These are phyloP conservation scores for Pestalotiopsis fici DNA, from an alignment of 2,329 filamentous ascomycete genomes.

Conservation along the genomic window DNA sequence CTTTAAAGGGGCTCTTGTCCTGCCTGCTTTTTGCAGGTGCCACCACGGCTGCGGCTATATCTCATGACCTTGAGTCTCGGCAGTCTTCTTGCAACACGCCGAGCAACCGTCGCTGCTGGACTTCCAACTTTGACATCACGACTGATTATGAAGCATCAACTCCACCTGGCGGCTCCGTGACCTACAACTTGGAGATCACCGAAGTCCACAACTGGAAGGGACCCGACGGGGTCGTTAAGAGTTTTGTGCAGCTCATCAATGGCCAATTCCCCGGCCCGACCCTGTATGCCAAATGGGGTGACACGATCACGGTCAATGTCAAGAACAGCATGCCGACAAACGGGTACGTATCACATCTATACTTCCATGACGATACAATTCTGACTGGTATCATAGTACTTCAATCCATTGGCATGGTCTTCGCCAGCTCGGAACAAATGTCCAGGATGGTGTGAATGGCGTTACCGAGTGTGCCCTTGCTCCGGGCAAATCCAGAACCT, in stretches of 20 bases:
- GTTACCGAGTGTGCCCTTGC: conserved; percentile 35
- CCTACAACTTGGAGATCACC: conserved; percentile 22
- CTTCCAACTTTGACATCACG: conserved; percentile 21
- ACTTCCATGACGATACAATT: background rate
- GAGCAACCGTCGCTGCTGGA: conserved; percentile 25
- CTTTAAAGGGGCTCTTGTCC: conserved; percentile 3
- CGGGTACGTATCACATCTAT: conserved; percentile 44
- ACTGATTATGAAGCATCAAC: conserved; percentile 25
- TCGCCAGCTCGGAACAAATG: background rate
- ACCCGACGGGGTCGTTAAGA: conserved; percentile 22
- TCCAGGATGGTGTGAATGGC: conserved; percentile 36
- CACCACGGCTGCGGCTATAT: background rate
- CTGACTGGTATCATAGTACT: background rate
- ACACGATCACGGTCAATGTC: conserved; percentile 65
- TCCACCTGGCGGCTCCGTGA: conserved; percentile 13
- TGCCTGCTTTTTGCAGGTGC: conserved; percentile 7
- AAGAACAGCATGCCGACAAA: conserved; percentile 63
- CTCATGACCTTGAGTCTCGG: conserved; percentile 2
- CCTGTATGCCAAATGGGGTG: conserved; percentile 66
- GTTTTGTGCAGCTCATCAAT: conserved; percentile 61
- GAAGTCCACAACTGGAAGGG: conserved; percentile 23
- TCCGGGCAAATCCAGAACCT: conserved; percentile 20
- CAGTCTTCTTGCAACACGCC: conserved; percentile 7
- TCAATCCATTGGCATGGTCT: conserved; percentile 7
- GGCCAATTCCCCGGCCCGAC: conserved; percentile 67